These are phyloP conservation scores for Coniochaeta prunicola DNA, from an alignment of 2,329 filamentous ascomycete genomes.

Conservation along the genomic window DNA sequence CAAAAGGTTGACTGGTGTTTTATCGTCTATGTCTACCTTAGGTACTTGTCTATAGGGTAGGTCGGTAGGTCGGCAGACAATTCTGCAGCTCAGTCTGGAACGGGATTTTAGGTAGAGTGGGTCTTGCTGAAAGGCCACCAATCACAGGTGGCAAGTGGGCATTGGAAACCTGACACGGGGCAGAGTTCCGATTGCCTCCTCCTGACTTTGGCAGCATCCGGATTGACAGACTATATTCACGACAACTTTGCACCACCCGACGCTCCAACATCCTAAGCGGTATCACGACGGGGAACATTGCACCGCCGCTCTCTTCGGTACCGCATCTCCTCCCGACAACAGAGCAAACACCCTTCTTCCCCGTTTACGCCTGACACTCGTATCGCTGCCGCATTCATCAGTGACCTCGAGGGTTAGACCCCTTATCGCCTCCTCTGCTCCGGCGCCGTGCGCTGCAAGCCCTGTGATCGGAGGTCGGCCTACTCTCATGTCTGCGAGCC, in stretches of 20 bases:
- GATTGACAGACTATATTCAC: background rate
- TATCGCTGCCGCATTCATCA: background rate
- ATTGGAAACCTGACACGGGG: background rate
- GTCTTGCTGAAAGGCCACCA: background rate
- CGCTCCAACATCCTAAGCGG: background rate
- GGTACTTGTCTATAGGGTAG: background rate
- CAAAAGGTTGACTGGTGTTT: too few species aligned
- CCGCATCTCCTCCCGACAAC: background rate
- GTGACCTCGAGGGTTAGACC: background rate
- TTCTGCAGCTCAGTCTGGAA: background rate
- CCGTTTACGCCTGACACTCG: background rate
- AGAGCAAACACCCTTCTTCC: background rate
- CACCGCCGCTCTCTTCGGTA: background rate
- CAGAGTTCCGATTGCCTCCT: conserved; percentile 1
- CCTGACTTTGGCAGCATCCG: background rate
- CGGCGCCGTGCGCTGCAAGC: background rate
- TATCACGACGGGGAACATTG: background rate
- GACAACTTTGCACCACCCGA: background rate
- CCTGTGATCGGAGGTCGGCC: background rate
- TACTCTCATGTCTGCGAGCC: background rate
- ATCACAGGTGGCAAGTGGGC: background rate
- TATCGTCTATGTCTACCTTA: too few species aligned
- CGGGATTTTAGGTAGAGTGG: background rate
- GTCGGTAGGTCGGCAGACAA: background rate
- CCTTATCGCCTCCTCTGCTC: background rate